These are phyloP conservation scores for Coniochaeta ligniaria DNA, from an alignment of 2,329 filamentous ascomycete species.

Conservation along the genomic window DNA sequence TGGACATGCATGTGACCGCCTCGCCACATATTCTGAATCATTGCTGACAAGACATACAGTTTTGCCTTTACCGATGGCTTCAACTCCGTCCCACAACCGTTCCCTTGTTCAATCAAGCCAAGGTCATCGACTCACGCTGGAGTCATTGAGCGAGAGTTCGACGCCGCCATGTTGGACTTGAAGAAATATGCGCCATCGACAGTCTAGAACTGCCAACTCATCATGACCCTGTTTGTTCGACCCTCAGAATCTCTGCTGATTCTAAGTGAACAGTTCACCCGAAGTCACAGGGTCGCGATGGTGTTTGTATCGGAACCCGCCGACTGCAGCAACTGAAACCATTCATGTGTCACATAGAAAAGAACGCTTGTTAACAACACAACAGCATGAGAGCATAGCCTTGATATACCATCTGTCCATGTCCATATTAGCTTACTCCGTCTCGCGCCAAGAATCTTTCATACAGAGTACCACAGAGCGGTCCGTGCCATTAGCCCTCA, in stretches of 20 bases:
- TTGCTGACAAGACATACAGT: conserved; percentile 12
- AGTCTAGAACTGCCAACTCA: neutral
- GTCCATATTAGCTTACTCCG: no score
- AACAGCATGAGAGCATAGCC: no score
- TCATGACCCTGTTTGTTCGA: neutral
- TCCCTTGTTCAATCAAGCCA: conserved; percentile 29
- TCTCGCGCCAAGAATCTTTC: no score
- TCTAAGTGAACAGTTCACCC: no score
- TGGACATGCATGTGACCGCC: conserved; percentile 24
- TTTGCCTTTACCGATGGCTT: conserved; percentile 34
- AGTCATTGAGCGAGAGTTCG: conserved; percentile 24
- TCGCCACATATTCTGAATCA: neutral
- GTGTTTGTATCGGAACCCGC: no score
- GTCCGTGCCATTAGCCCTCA: no score
- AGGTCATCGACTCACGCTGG: conserved; percentile 22
- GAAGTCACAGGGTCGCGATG: no score
- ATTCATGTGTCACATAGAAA: no score
- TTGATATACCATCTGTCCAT: no score
- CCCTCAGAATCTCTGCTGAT: neutral
- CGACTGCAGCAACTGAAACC: no score
- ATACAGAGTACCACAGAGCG: no score
- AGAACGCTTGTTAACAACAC: no score
- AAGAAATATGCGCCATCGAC: conserved; percentile 13
- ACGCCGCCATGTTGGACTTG: conserved; percentile 16
- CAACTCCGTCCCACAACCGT: conserved; percentile 32